Conservation (phyloP, 352 stramenopile species). For the Bremia lactucae region DNA sequence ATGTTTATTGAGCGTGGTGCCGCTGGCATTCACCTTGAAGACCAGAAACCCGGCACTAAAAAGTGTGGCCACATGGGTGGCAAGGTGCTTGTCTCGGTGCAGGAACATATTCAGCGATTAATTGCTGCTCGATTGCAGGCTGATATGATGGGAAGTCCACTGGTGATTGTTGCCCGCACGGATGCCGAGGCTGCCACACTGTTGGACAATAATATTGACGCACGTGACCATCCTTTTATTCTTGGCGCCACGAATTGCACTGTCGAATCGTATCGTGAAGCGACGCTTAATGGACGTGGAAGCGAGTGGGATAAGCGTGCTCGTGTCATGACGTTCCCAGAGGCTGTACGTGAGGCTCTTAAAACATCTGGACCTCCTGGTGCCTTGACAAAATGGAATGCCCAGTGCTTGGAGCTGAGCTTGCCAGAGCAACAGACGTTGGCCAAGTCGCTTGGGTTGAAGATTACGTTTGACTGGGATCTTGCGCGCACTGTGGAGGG, state of each 20-base stretch:
- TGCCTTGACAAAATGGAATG: conserved; percentile 79
- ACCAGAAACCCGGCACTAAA: conserved; percentile 98
- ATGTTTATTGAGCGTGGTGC: conserved; percentile 97
- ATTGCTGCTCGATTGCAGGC: conserved; percentile 92
- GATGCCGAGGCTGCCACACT: conserved; percentile 95
- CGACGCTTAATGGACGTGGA: conserved; percentile 50
- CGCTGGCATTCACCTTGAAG: conserved; percentile 97
- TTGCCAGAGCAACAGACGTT: conserved; percentile 70
- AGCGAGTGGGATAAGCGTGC: conserved; percentile 87
- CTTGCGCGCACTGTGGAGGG: conserved; percentile 92
- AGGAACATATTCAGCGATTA: conserved; percentile 96
- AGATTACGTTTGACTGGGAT: conserved; percentile 93
- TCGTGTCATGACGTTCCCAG: conserved; percentile 92
- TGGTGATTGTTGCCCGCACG: conserved; percentile 94
- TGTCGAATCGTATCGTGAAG: conserved; percentile 79
- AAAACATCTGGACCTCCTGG: conserved; percentile 49
- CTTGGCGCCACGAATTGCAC: conserved; percentile 89
- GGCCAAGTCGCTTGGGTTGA: conserved; percentile 64
- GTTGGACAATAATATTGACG: conserved; percentile 96
- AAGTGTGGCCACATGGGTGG: conserved; percentile 99
- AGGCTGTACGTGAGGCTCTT: conserved; percentile 84
- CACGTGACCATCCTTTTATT: conserved; percentile 96
- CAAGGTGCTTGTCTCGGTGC: conserved; percentile 94
- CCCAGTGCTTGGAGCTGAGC: conserved; percentile 62
- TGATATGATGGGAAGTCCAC: conserved; percentile 91